These are phyloP conservation scores for Detonula confervacea DNA, from an alignment of 352 stramenopile species.

Conservation along the genomic window DNA sequence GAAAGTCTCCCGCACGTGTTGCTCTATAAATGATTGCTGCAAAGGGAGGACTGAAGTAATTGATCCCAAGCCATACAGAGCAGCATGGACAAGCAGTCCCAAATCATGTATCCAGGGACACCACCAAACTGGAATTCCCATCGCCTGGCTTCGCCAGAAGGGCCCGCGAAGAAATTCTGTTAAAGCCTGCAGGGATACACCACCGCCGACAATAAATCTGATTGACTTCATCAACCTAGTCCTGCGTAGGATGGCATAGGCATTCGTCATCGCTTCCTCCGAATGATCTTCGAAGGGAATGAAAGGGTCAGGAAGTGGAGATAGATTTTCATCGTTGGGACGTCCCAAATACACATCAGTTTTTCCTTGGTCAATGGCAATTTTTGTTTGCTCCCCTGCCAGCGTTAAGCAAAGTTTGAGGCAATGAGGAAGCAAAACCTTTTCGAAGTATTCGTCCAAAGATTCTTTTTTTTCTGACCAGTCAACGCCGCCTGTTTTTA, in stretches of 20 bases:
- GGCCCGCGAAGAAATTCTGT: conserved; percentile 51
- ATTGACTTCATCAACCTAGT: conserved; percentile 72
- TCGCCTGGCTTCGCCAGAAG: conserved; percentile 45
- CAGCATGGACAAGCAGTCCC: conserved; percentile 79
- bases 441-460: conserved; percentile 68
- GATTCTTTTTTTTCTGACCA: conserved; percentile 51
- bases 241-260: conserved; percentile 76
- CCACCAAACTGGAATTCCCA: conserved; percentile 85
- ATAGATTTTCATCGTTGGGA: conserved; percentile 42
- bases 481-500: conserved; percentile 42
- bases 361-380: conserved; percentile 46
- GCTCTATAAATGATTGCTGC: conserved; percentile 49
- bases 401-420: conserved; percentile 74
- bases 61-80: conserved; percentile 68
- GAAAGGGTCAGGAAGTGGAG: conserved; percentile 78
- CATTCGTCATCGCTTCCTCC: conserved; percentile 69
- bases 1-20: conserved; percentile 70
- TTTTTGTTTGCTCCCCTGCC: conserved; percentile 54
- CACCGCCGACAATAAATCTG: conserved; percentile 67
- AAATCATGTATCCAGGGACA: conserved; percentile 88
- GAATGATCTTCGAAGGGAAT: conserved; percentile 75
- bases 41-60: conserved; percentile 60
- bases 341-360: conserved; percentile 56
- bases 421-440: conserved; percentile 79
- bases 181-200: conserved; percentile 40